Conservation (phyloP, 2,329 filamentous ascomycete species). For the Alternaria panax region DNA sequence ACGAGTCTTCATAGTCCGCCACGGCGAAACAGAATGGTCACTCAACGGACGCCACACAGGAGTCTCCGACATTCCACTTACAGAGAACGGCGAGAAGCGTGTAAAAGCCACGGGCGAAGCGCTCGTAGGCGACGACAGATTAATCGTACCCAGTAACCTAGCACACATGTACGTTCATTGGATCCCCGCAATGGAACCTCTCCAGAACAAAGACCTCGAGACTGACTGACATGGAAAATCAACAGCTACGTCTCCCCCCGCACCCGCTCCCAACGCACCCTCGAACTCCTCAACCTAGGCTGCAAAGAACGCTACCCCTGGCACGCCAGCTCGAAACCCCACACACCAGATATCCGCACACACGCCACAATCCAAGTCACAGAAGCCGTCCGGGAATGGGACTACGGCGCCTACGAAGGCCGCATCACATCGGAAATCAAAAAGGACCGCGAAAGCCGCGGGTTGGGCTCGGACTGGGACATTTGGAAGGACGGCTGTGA, state of each 20-base stretch:
- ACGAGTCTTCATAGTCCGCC: conserved; percentile 67
- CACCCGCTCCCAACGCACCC: conserved; percentile 83
- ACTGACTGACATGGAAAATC: background rate
- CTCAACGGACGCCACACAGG: conserved; percentile 81
- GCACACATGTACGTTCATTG: conserved; percentile 73
- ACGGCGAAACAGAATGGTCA: conserved; percentile 96
- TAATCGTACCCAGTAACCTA: conserved; percentile 83
- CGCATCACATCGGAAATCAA: conserved; percentile 61
- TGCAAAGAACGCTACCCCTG: conserved; percentile 75
- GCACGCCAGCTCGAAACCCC: conserved; percentile 48
- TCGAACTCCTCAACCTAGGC: conserved; percentile 83
- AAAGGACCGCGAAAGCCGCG: conserved; percentile 54
- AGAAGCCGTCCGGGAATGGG: conserved; percentile 65
- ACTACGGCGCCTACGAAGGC: conserved; percentile 70
- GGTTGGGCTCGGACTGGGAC: conserved; percentile 72
- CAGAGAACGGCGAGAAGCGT: conserved; percentile 70
- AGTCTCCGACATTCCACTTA: conserved; percentile 84
- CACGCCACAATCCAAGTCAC: conserved; percentile 58
- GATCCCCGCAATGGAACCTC: background rate
- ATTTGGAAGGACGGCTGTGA: conserved; percentile 88
- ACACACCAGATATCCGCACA: conserved; percentile 39
- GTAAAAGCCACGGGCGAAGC: conserved; percentile 75
- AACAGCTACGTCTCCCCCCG: conserved; percentile 82
- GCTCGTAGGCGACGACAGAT: conserved; percentile 80
- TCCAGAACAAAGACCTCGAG: background rate